Conservation (phyloP, 176 grass and related monocot genomes). For the Oropetium thomaeum region DNA sequence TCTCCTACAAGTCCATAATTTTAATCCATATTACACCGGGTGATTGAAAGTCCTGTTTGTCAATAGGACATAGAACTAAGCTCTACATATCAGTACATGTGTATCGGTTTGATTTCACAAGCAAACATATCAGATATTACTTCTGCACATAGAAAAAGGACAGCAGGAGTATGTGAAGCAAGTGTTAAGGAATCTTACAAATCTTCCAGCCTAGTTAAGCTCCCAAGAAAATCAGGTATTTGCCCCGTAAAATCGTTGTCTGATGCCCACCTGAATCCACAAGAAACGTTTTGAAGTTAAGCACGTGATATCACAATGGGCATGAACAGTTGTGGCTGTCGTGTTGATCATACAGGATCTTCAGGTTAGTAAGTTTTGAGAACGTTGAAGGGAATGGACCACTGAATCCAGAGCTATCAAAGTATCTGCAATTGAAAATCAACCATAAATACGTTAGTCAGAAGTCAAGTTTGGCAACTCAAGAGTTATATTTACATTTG, state of each 20-base stretch:
- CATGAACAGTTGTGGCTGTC: neutral
- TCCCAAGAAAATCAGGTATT: slow-evolving; percentile 22
- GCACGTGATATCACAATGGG: neutral
- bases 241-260: slow-evolving; percentile 18
- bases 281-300: slow-evolving; percentile 6
- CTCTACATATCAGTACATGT: neutral
- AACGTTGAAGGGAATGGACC: slow-evolving; percentile 58
- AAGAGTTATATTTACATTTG: slow-evolving; percentile 3
- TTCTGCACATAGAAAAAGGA: neutral
- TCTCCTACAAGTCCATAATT: slow-evolving; percentile 42
- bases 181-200: slow-evolving; percentile 15
- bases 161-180: neutral
- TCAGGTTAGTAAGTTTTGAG: slow-evolving; percentile 51
- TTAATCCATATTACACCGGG: neutral
- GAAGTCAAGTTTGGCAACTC: neutral
- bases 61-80: neutral
- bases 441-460: neutral
- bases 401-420: slow-evolving; percentile 57
- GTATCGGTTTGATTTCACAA: neutral
- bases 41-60: neutral
- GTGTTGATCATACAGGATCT: slow-evolving; percentile 29
- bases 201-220: neutral
- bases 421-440: slow-evolving; percentile 48
- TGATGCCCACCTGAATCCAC: slow-evolving; percentile 10
- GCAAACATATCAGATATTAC: neutral